Percentiles rank a stretch among this genome's conserved stretches.
These are phyloP conservation scores for Aspergillaceae sp. DNA, from an alignment of 2,329 filamentous ascomycete genomes.

Conservation along the genomic window DNA sequence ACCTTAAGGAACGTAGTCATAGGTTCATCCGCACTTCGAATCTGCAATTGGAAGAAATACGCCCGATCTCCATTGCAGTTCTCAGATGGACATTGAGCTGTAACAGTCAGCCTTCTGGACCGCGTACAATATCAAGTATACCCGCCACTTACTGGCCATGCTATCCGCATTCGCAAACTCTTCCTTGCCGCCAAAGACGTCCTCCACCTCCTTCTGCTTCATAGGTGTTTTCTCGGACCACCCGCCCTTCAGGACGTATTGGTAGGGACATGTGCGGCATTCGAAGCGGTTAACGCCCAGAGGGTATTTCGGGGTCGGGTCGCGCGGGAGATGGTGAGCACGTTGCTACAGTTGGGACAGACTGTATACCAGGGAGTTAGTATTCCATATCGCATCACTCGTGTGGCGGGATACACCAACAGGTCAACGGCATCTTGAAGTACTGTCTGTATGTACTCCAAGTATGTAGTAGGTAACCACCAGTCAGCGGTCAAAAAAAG, in stretches of 20 bases:
- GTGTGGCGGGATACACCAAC: slow-evolving; percentile 15
- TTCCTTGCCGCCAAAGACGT: slow-evolving; percentile 78
- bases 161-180: slow-evolving; percentile 90
- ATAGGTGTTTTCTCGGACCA: slow-evolving; percentile 75
- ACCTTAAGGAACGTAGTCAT: slow-evolving; percentile 96
- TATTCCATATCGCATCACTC: not conserved
- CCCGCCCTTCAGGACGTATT: slow-evolving; percentile 68
- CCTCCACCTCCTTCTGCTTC: slow-evolving; percentile 79
- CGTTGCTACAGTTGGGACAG: slow-evolving; percentile 44
- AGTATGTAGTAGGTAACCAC: too few relatives aligned
- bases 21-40: slow-evolving; percentile 93
- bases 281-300: slow-evolving; percentile 68
- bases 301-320: slow-evolving; percentile 30
- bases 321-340: slow-evolving; percentile 38
- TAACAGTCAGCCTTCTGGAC: slow-evolving; percentile 6
- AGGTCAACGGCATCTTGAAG: slow-evolving; percentile 31
- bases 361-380: slow-evolving; percentile 26
- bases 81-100: slow-evolving; percentile 73
- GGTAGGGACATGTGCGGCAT: slow-evolving; percentile 91
- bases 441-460: too few relatives aligned
- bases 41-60: slow-evolving; percentile 95
- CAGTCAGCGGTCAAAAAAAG: too few relatives aligned
- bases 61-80: slow-evolving; percentile 75
- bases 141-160: slow-evolving; percentile 46
- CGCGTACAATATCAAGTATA: too few relatives aligned